Base-by-base conservation (phyloP, 352 stramenopile genomes). In the Phytophthora rubi region DNA sequence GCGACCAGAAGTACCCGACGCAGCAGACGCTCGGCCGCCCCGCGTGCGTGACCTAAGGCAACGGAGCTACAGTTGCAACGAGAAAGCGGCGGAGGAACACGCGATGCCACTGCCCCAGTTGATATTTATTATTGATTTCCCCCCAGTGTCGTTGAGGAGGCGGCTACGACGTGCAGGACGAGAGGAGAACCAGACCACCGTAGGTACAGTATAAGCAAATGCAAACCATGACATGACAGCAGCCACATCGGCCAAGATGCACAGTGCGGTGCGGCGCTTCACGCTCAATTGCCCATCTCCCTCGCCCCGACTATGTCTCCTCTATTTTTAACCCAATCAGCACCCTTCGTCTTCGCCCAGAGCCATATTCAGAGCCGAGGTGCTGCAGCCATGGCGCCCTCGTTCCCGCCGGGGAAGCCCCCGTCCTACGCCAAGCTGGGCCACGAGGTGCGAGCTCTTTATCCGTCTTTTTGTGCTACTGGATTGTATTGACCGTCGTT, bases 1-100 rank as follows among this genome's bases (percentile, higher is more conserved):
- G 85, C 77, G 87, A 95, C 71, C 79, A 81, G 64, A 95, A 93
- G 70, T 94, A 94, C 73, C 86, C 86, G 60, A 94, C 86, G 59
- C 86, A 92, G 59, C 83, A 86, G 53, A 71, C 82, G 52, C 79
- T 93, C 1, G 77, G 82, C 13, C 79, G 71, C 35, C 79, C 73
- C 37, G 74, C 85, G 28, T 89, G 82, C 62, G 68, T 86, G 75
- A 82, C 71, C 16, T 79, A 26, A 62, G 15, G 53, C 52, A 45
- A 37, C 71, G 53, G 44, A 51, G 42, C 73, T n/a, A 2, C 47
- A 53, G 48, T 56, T 58, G 39, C 28, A 69, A 21, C 18, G 60
- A 60, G 10, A 1, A 47, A 47, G 39, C 39, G 39, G 3, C 13
- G 13, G 33, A 39, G 10, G 13, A 12, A 47, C 39, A 47, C 18